A percentile compares a stretch with the other conserved stretches of the same genome.
These are phyloP conservation scores for Ceratocystis ficicola DNA, from an alignment of 2,329 filamentous ascomycete genomes.

Conservation along the genomic window DNA sequence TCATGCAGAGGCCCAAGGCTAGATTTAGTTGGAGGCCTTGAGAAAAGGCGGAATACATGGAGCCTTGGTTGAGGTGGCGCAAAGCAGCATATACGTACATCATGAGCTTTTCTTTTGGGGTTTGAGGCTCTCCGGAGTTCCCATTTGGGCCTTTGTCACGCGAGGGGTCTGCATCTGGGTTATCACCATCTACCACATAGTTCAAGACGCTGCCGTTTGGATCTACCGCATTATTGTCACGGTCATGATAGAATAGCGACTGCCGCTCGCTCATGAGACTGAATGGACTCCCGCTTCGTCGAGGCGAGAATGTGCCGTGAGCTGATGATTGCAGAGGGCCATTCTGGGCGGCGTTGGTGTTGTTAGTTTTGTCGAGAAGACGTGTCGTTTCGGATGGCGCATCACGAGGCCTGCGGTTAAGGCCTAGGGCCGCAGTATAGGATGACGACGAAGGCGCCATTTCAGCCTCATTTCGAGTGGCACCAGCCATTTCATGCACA, in stretches of 20 bases:
- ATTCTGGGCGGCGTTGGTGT: not conserved
- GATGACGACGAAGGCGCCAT: not conserved
- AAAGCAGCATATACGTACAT: slow-evolving; percentile 12
- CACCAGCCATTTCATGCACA: not conserved
- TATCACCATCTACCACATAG: slow-evolving; percentile 8
- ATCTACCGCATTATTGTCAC: not conserved
- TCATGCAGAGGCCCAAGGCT: too few relatives aligned
- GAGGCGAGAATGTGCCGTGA: slow-evolving; percentile 7
- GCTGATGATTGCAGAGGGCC: not conserved
- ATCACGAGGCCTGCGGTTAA: not conserved
- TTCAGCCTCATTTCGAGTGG: not conserved
- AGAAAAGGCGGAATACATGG: not conserved
- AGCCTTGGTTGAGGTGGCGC: not conserved
- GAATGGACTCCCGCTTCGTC: slow-evolving; percentile 10
- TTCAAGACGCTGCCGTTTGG: not conserved
- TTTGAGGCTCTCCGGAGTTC: slow-evolving; percentile 1
- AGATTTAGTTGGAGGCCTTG: not conserved
- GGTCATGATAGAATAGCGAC: slow-evolving; percentile 10
- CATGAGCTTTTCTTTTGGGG: slow-evolving; percentile 9
- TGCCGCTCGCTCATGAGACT: slow-evolving; percentile 17
- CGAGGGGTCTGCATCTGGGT: not conserved
- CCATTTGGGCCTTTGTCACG: not conserved
- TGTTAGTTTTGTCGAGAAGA: slow-evolving; percentile 1
- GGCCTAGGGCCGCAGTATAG: not conserved
- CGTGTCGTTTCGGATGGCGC: slow-evolving; percentile 13